Evolutionary conservation across 2,329 filamentous ascomycete genomes (phyloP).

Genomic region (Colletotrichum spinosum): DNA sequence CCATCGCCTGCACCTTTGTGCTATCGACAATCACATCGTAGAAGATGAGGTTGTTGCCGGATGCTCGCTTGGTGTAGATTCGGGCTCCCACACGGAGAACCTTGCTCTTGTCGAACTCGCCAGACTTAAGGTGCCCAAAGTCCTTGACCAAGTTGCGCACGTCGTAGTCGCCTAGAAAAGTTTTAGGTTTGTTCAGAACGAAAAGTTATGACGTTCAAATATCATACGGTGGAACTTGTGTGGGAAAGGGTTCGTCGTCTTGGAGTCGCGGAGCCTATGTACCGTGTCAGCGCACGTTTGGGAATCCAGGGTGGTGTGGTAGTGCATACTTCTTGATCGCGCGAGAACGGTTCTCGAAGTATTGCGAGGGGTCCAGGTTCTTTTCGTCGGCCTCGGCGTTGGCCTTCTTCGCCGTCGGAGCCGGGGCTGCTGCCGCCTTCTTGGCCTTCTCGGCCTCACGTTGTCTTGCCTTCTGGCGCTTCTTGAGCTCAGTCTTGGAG

Average conservation of each 20-base stretch:
- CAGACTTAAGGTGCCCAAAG: conserved; percentile 86
- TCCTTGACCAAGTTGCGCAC: conserved; percentile 83
- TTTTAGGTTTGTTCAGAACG: conserved; percentile 37
- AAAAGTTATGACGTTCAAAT: neutral
- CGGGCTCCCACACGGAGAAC: conserved; percentile 83
- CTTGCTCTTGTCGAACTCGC: conserved; percentile 82
- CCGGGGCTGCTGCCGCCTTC: conserved; percentile 77
- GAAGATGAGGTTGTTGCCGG: conserved; percentile 89
- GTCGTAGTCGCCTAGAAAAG: conserved; percentile 82
- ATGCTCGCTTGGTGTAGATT: conserved; percentile 88
- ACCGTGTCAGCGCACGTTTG: conserved; percentile 70
- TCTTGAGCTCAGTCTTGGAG: conserved; percentile 93
- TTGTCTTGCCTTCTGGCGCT: conserved; percentile 90
- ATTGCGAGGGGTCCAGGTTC: conserved; percentile 72
- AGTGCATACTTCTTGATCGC: conserved; percentile 71
- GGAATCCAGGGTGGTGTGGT: conserved; percentile 57
- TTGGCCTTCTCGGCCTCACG: conserved; percentile 89
- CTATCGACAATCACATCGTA: conserved; percentile 81
- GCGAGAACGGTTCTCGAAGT: conserved; percentile 95
- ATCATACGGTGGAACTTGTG: conserved; percentile 69
- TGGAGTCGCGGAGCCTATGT: conserved; percentile 71
- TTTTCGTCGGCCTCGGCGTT: conserved; percentile 76
- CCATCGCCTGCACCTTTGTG: conserved; percentile 88
- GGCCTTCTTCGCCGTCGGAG: conserved; percentile 75
- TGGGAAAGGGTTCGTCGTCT: conserved; percentile 87